phyloP scores from a whole-genome alignment of 1,284 basidiomycete species.

The Phlebopus sp. region DNA sequence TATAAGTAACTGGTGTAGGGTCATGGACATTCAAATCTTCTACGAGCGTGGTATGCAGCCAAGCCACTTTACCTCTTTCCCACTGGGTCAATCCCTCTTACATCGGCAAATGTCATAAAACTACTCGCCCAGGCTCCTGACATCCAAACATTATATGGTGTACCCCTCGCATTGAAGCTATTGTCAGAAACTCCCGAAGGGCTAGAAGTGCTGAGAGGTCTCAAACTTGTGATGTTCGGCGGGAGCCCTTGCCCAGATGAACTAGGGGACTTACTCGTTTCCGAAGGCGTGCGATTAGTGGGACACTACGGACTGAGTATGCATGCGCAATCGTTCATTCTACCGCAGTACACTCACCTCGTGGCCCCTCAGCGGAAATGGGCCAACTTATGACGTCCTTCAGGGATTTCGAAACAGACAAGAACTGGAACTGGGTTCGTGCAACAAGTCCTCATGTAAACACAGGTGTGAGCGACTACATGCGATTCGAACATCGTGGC shows the following conservation, averaged over 20 bases:
- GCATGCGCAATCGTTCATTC: constrained; percentile 4
- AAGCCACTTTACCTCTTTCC: constrained; percentile 53
- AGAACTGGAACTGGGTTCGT: constrained; percentile 60
- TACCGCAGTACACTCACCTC: neutral
- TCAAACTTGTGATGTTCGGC: constrained; percentile 51
- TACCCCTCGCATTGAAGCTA: constrained; percentile 36
- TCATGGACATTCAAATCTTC: constrained; percentile 23
- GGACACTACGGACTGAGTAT: constrained; percentile 51
- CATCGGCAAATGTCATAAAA: constrained; percentile 45
- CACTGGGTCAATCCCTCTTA: constrained; percentile 46
- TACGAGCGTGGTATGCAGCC: constrained; percentile 38
- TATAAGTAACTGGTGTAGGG: constrained; percentile 10
- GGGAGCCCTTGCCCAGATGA: constrained; percentile 48
- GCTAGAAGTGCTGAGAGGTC: constrained; percentile 41
- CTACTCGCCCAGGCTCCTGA: constrained; percentile 21
- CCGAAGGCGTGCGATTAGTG: constrained; percentile 50
- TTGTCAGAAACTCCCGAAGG: constrained; percentile 52
- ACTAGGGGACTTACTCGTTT: constrained; percentile 53
- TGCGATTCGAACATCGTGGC: constrained; percentile 45
- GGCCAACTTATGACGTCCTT: constrained; percentile 49
- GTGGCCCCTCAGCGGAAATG: constrained; percentile 25
- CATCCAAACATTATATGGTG: constrained; percentile 17
- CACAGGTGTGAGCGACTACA: constrained; percentile 34
- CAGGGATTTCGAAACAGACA: constrained; percentile 50
- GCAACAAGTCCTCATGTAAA: constrained; percentile 25